A percentile compares a stretch with the other conserved stretches of the same genome.
phyloP scores from a whole-genome alignment of 768 basidiomycete species.

The Boletus subcaerulescens region DNA sequence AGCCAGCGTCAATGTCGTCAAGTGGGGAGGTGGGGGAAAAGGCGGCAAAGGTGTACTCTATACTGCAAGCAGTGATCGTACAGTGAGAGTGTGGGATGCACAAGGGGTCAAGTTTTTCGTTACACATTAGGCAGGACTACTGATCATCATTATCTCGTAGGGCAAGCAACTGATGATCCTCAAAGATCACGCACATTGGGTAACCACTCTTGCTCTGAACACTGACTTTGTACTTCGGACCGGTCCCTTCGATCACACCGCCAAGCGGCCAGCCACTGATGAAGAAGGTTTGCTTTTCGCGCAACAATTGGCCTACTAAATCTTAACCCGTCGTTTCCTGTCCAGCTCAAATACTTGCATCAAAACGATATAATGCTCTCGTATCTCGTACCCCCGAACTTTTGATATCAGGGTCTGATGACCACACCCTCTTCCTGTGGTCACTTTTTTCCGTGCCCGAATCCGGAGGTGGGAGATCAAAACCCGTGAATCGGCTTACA shows the following conservation, averaged over 20 bases:
- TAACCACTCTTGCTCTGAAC: conserved; percentile 92
- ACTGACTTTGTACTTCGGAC: conserved; percentile 95
- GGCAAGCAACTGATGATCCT: conserved; percentile 81
- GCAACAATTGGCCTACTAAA: neutral
- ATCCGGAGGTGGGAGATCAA: conserved; percentile 46
- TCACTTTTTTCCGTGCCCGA: conserved; percentile 56
- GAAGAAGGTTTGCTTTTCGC: conserved; percentile 65
- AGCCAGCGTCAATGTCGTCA: conserved; percentile 90
- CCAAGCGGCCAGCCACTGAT: conserved; percentile 73
- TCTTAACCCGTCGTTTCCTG: neutral
- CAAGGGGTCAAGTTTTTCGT: conserved; percentile 51
- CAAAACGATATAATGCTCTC: conserved; percentile 72
- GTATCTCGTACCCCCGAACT: conserved; percentile 67
- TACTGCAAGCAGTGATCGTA: conserved; percentile 92
- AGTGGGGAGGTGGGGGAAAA: conserved; percentile 89
- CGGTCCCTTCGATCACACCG: conserved; percentile 89
- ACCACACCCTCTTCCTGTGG: conserved; percentile 98
- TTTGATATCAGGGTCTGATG: conserved; percentile 93
- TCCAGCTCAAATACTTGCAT: conserved; percentile 74
- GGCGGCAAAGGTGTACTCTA: conserved; percentile 72
- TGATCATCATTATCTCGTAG: conserved; percentile 37
- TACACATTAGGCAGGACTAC: neutral
- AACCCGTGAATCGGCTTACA: conserved; percentile 75
- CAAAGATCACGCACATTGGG: conserved; percentile 98
- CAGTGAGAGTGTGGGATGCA: conserved; percentile 93